These are phyloP conservation scores for Kwoniella shivajii DNA, from an alignment of 1,284 basidiomycete genomes.

Conservation along the genomic window DNA sequence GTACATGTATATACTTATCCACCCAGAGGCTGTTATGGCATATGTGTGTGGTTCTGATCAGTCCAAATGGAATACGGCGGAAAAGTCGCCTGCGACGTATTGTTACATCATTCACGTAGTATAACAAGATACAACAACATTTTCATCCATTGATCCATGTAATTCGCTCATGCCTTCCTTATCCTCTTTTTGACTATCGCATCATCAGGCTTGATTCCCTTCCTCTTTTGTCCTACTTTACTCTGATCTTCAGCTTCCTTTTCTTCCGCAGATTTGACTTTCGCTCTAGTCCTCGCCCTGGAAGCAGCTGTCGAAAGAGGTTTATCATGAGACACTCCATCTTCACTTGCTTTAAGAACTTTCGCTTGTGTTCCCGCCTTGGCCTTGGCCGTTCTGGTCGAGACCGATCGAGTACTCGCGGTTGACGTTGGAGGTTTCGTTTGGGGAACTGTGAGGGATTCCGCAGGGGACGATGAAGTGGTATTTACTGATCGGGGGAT, in stretches of 20 bases:
- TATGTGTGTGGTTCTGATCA: too few species aligned
- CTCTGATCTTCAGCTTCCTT: background rate
- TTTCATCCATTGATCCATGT: too few species aligned
- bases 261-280: background rate
- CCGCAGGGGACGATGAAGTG: background rate
- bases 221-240: background rate
- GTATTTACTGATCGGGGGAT: too few species aligned
- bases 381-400: background rate
- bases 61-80: too few species aligned
- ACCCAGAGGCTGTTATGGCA: too few species aligned
- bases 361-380: background rate
- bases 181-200: background rate
- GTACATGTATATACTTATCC: too few species aligned
- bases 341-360: background rate
- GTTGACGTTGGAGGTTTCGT: too few species aligned
- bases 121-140: too few species aligned
- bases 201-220: background rate
- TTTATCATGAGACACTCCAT: slow-evolving; percentile 2
- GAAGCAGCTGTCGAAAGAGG: background rate
- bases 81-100: too few species aligned
- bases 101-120: too few species aligned
- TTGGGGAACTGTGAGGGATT: too few species aligned
- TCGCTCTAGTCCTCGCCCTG: background rate
- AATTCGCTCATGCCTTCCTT: background rate
- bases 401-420: too few species aligned